Evolutionary conservation across 768 basidiomycete genomes (phyloP).

Genomic region (Scleroderma bovista): DNA sequence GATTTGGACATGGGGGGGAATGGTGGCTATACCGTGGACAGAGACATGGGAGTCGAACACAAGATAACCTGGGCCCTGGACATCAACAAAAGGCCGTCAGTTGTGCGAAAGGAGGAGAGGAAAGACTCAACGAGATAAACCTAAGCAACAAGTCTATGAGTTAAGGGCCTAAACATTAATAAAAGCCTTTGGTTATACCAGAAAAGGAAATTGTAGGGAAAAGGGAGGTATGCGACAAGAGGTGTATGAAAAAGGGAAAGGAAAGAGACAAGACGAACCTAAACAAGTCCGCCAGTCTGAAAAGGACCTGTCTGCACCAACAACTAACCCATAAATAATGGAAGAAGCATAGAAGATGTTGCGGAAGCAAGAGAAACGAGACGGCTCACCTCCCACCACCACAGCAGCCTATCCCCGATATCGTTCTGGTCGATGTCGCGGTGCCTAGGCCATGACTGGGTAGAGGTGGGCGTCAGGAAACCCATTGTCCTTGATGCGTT

Average conservation of each 20-base stretch:
- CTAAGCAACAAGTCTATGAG: too few relatives aligned
- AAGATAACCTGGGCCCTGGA: too few relatives aligned
- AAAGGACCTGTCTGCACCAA: neutral
- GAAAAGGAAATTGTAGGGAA: too few relatives aligned
- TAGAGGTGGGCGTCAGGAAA: conserved; percentile 19
- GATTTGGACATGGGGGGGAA: too few relatives aligned
- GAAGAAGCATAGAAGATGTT: neutral
- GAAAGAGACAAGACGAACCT: neutral
- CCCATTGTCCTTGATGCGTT: conserved; percentile 18
- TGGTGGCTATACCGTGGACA: too few relatives aligned
- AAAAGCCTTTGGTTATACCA: too few relatives aligned
- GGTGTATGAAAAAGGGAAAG: neutral
- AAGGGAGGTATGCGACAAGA: too few relatives aligned
- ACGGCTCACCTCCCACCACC: neutral
- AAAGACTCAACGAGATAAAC: too few relatives aligned
- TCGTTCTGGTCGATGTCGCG: neutral
- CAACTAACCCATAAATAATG: neutral
- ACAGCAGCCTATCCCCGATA: neutral
- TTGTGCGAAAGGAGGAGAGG: too few relatives aligned
- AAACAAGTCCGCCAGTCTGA: neutral
- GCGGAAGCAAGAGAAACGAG: neutral
- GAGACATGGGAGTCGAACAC: too few relatives aligned
- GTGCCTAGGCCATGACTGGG: neutral
- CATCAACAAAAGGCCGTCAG: too few relatives aligned
- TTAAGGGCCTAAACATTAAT: too few relatives aligned